Conservation (phyloP, 805 yeast species). For the Candida takata region DNA sequence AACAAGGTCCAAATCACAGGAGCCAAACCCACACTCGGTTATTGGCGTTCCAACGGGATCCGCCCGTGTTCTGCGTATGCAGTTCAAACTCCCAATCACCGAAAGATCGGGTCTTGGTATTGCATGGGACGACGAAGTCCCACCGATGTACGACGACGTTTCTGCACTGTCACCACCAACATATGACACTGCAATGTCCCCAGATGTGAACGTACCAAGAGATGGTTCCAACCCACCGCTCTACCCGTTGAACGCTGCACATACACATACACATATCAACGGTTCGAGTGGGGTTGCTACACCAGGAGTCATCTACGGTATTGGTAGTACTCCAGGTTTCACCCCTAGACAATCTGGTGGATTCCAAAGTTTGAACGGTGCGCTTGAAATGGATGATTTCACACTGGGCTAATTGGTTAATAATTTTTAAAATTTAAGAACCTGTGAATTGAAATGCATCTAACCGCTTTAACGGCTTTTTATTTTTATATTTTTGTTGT, state of each 20-base stretch:
- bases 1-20: slow-evolving; percentile 17
- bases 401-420: slow-evolving; percentile 8
- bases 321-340: slow-evolving; percentile 36
- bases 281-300: slow-evolving; percentile 18
- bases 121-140: slow-evolving; percentile 98
- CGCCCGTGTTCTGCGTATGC: slow-evolving; percentile 92
- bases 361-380: slow-evolving; percentile 20
- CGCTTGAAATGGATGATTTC: slow-evolving; percentile 19
- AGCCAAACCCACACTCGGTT: slow-evolving; percentile 4
- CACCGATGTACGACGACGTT: slow-evolving; percentile 89
- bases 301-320: slow-evolving; percentile 36
- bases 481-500: background rate
- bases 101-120: slow-evolving; percentile 94
- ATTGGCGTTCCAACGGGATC: slow-evolving; percentile 87
- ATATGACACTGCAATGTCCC: slow-evolving; percentile 37
- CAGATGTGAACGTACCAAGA: slow-evolving; percentile 6
- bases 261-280: slow-evolving; percentile 20
- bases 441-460: too few relatives aligned
- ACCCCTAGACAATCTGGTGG: slow-evolving; percentile 23
- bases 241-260: slow-evolving; percentile 23
- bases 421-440: too few relatives aligned
- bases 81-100: slow-evolving; percentile 73
- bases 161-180: slow-evolving; percentile 82
- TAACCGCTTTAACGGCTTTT: too few relatives aligned
- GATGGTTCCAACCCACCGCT: slow-evolving; percentile 21